Evolutionary conservation across 148 eudicot species (phyloP), one percentile per base, ranked within the genome.

Genomic region (Rhododendron williamsianum): DNA sequence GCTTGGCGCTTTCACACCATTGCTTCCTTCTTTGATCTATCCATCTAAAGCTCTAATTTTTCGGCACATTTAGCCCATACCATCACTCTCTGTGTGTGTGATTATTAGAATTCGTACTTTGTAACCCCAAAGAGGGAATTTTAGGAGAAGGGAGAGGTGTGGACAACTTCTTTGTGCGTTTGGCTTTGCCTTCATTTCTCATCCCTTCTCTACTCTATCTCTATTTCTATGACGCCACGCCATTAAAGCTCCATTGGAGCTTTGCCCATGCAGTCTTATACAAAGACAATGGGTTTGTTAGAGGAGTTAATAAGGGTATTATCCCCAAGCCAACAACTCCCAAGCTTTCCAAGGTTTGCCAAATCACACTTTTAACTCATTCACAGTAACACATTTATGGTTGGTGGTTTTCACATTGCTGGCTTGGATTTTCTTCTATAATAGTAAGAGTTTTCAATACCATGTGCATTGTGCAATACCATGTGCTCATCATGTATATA

Each of bases 401-500:
- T 56, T 85, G 18, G 23, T 79, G 80, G 83, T 38, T 81, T 46
- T 67, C 4, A 63, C 33, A 82, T 79, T 21, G 78, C 56, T 87
- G 67, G 87, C 38, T 78, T 83, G 36, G 65, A 72, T n/a, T 83
- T 71, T 86, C 58, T 78, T 77, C n/a, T 58, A 33, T 67, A 9
- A 13, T 86, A 1, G 51, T 65, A 46, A 51, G 78, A 38, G 33
- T 19, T 77, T 76, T 56, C 6, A 35, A 83, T 46, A 46, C 2
- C 11, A 46, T 46, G 49, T 46, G 49, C 49, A 60, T 10, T 21
- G 6, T 52, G 19, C 6, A 46, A 83, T 46, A 46, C 9, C 49
- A 46, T 46, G 49, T 58, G n/a, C 63, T 56, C 23, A 58, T 13
- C 58, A 49, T 48, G 19, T 23, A 80, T 25, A 25, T 25, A 25